Base-by-base conservation (phyloP, 768 basidiomycete species). In the Agaricus subrufescens region DNA sequence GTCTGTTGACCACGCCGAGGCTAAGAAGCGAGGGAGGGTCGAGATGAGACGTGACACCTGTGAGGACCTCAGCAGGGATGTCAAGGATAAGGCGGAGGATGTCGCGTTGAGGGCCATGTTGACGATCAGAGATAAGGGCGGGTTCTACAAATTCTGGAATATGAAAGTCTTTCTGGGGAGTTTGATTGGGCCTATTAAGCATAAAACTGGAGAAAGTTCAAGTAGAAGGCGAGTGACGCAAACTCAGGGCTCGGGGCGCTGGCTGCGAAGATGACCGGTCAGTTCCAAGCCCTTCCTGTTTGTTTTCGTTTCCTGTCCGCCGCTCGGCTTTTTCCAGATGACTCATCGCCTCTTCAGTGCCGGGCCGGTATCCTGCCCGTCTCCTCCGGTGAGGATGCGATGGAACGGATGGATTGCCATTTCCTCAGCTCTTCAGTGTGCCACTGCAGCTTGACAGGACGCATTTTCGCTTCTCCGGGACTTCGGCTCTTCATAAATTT, bases 31-130 rank as follows among this genome's bases (percentile, higher is more conserved):
- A 75, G 1, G 73, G 76, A 0, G 88, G 89, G 62, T 83, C 75
- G 52, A 92, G 82, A 67, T 84, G 82, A 8, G 87, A 78, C 9
- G 89, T 88, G 71, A 92, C 78, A 54, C 87, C 86, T 31, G 84
- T 83, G 71, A 92, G 86, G 29, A 84, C 86, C 63, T 92, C 90
- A 46, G 74, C 65, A 44, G 90, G 89, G 51, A 89, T 63, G 61
- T 72, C 71, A 65, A 84, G 79, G 54, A 84, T 67, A 47, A 75
- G 67, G 61, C 65, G 61, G 46, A 47, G 64, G 64, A 55, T 58
- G 60, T 61, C 58, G 59, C 58, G 70, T 54, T 56, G 66, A 61
- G 65, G 63, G 74, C 81, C 84, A 86, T 87, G 77, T 70, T 83
- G 77, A 66, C 40, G 56, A 52, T 57, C 60, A 59, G 67, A 58